Percentiles rank a stretch among this genome's conserved stretches.
Evolutionary conservation across 2,329 filamentous ascomycete species (phyloP).

Genomic region (Dactylellina drechsleri): DNA sequence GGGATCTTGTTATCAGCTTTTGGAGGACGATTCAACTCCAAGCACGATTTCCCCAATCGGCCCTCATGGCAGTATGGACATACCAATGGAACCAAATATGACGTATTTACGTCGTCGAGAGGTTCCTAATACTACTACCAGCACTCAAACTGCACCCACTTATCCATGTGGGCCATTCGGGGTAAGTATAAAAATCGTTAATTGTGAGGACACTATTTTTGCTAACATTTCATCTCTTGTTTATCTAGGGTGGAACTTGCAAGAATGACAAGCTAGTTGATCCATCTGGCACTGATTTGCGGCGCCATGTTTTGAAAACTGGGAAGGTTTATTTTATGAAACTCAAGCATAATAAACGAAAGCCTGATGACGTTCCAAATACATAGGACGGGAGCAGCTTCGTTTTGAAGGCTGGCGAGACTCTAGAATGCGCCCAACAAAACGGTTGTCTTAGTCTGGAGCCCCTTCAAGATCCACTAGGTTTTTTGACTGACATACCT

Average conservation of each 20-base stretch:
- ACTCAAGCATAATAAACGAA: neutral
- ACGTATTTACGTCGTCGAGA: neutral
- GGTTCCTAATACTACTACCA: neutral
- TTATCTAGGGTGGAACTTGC: conserved; percentile 9
- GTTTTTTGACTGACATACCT: too few relatives aligned
- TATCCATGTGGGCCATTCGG: conserved; percentile 14
- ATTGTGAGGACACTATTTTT: neutral
- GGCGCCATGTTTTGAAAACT: neutral
- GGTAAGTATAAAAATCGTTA: neutral
- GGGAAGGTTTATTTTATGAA: neutral
- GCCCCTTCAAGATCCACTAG: too few relatives aligned
- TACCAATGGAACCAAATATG: neutral
- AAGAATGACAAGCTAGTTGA: neutral
- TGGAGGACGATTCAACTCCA: neutral
- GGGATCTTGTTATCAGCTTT: conserved; percentile 5
- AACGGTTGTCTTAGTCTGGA: too few relatives aligned
- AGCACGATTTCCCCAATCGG: neutral
- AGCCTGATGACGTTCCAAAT: too few relatives aligned
- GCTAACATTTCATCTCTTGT: neutral
- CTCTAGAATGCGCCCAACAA: neutral
- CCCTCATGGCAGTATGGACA: neutral
- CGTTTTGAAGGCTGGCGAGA: conserved; percentile 28
- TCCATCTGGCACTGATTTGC: neutral
- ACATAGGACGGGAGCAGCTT: too few relatives aligned
- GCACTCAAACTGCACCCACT: neutral